These are phyloP conservation scores for Aspergillus tanneri DNA, from an alignment of 2,329 filamentous ascomycete genomes.

Conservation along the genomic window DNA sequence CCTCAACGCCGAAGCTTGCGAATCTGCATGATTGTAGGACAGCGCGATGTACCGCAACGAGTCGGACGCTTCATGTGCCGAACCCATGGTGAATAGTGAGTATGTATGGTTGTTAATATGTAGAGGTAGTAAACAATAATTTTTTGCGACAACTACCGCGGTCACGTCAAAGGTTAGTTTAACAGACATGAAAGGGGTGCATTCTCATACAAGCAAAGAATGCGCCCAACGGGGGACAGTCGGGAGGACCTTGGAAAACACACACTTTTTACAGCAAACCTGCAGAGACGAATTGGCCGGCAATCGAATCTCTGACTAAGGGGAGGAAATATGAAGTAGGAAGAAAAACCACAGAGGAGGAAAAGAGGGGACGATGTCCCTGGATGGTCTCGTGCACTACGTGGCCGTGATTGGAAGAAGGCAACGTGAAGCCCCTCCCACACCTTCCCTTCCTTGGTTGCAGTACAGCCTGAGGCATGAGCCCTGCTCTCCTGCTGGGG, in stretches of 20 bases:
- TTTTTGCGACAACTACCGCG: neutral
- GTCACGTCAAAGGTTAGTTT: neutral
- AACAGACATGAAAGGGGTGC: neutral
- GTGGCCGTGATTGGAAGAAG: slow-evolving; percentile 8
- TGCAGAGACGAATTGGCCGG: slow-evolving; percentile 15
- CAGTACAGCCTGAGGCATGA: neutral
- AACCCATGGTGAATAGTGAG: slow-evolving; percentile 26
- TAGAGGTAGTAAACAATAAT: no score
- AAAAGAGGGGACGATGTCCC: slow-evolving; percentile 7
- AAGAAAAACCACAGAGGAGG: slow-evolving; percentile 8
- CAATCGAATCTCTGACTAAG: slow-evolving; percentile 16
- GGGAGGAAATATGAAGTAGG: slow-evolving; percentile 7
- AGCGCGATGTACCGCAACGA: slow-evolving; percentile 63
- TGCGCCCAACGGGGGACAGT: no score
- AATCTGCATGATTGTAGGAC: slow-evolving; percentile 73
- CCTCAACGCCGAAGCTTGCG: slow-evolving; percentile 72
- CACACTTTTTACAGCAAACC: neutral
- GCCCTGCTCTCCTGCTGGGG: no score
- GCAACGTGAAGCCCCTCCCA: neutral
- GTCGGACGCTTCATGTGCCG: slow-evolving; percentile 8
- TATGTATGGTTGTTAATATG: no score
- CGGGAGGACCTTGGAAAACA: neutral
- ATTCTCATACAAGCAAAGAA: no score
- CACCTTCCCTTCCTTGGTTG: neutral
- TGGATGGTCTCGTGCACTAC: slow-evolving; percentile 12